phyloP scores from a whole-genome alignment of 2,329 filamentous ascomycete genomes.

The Aspergillus sergii region DNA sequence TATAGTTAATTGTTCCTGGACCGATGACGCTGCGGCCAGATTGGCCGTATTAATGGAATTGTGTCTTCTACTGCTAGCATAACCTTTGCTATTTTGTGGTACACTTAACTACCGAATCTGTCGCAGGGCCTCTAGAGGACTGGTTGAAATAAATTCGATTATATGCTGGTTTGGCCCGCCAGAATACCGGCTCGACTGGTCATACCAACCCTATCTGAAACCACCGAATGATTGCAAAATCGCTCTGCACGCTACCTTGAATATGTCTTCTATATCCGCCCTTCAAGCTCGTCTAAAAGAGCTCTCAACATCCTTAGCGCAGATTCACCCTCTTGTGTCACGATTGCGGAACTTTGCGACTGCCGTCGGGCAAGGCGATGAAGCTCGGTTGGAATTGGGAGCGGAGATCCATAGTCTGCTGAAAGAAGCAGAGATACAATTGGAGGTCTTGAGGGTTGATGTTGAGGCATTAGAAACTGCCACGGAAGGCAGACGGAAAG shows the following conservation, averaged over 20 bases:
- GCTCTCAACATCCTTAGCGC: slow-evolving; percentile 57
- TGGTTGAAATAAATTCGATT: neutral
- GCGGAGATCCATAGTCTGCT: slow-evolving; percentile 78
- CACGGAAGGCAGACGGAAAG: slow-evolving; percentile 35
- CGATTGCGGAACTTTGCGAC: slow-evolving; percentile 62
- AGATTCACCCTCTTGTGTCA: slow-evolving; percentile 57
- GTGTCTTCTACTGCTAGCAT: neutral
- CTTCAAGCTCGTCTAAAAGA: slow-evolving; percentile 54
- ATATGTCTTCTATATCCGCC: slow-evolving; percentile 34
- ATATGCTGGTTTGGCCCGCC: neutral
- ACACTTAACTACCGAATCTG: neutral
- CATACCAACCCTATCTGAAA: neutral
- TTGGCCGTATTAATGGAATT: slow-evolving; percentile 10
- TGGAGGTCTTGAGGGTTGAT: slow-evolving; percentile 79
- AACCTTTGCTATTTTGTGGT: neutral
- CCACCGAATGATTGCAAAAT: neutral
- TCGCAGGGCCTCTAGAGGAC: too few species aligned
- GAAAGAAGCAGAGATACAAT: slow-evolving; percentile 78
- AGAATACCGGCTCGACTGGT: neutral
- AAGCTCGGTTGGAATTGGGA: slow-evolving; percentile 70
- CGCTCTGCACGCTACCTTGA: neutral
- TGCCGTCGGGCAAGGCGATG: slow-evolving; percentile 66
- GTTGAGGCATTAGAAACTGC: slow-evolving; percentile 67
- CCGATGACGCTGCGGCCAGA: slow-evolving; percentile 31
- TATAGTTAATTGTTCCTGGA: slow-evolving; percentile 2